phyloP scores from a whole-genome alignment of 1,139 yeast genomes.

The Ashbya aceris region DNA sequence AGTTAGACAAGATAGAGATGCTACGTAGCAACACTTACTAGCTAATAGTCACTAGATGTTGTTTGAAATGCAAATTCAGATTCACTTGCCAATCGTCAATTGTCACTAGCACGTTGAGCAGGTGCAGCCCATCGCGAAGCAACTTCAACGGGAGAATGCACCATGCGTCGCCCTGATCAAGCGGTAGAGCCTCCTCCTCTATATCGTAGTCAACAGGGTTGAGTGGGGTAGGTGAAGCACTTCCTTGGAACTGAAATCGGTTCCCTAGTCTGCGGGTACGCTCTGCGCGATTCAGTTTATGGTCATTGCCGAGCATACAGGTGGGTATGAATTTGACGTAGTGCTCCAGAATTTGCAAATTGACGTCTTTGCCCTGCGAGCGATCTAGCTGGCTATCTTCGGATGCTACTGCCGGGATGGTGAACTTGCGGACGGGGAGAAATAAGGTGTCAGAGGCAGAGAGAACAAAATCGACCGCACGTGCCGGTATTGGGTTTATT shows the following conservation, averaged over 20 bases:
- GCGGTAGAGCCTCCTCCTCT: slow-evolving; percentile 1
- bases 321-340: slow-evolving; percentile 5
- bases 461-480: slow-evolving; percentile 1
- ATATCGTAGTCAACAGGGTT: background rate
- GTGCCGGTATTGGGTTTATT: background rate
- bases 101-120: background rate
- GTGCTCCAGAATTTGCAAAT: slow-evolving; percentile 1
- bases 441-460: slow-evolving; percentile 5
- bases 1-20: too few species aligned
- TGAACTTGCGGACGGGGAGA: slow-evolving; percentile 6
- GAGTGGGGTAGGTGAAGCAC: background rate
- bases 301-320: slow-evolving; percentile 3
- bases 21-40: too few species aligned
- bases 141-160: slow-evolving; percentile 7
- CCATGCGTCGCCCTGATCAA: slow-evolving; percentile 10
- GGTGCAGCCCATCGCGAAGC: slow-evolving; percentile 2
- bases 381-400: background rate
- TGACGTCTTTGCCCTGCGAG: background rate
- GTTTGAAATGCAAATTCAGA: background rate
- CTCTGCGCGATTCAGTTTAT: slow-evolving; percentile 4
- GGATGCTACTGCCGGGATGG: background rate
- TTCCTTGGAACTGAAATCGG: background rate
- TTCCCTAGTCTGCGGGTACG: slow-evolving; percentile 5
- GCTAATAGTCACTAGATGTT: background rate
- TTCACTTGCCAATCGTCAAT: slow-evolving; percentile 1